Evolutionary conservation across 495 filamentous ascomycete species (phyloP).

Genomic region (Parathielavia hyrcaniae): DNA sequence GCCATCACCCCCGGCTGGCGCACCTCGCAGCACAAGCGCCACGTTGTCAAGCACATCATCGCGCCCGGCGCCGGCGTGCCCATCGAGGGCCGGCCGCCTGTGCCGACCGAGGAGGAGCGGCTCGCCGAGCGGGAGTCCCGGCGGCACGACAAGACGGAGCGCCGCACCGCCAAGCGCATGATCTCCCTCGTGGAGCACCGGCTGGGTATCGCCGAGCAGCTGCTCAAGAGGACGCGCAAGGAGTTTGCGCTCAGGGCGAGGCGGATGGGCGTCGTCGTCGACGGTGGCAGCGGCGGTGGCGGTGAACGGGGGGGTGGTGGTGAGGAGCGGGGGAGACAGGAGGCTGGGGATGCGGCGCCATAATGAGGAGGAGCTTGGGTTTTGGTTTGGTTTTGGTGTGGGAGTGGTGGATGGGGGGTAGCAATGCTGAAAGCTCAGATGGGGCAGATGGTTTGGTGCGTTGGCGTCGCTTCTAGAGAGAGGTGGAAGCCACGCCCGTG

Average conservation of each 20-base stretch:
- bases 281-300: no score
- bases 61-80: conserved; percentile 58
- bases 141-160: conserved; percentile 46
- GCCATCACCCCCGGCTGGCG: conserved; percentile 63
- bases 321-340: background rate
- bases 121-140: conserved; percentile 44
- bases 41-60: conserved; percentile 73
- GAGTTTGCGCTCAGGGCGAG: conserved; percentile 9
- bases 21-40: conserved; percentile 58
- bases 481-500: conserved; percentile 1
- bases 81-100: conserved; percentile 55
- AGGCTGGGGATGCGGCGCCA: background rate
- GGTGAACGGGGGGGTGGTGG: background rate
- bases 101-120: conserved; percentile 59
- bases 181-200: conserved; percentile 2
- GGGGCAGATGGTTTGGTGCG: background rate
- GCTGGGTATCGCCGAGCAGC: conserved; percentile 19
- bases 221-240: conserved; percentile 16
- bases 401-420: background rate
- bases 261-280: conserved; percentile 6
- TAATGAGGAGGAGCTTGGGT: background rate
- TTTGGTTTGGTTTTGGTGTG: background rate
- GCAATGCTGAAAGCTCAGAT: no score
- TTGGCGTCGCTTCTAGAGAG: background rate
- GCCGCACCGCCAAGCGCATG: conserved; percentile 33